Base-by-base conservation (phyloP, 176 grass and related monocot species). In the Pontederia crassipes region DNA sequence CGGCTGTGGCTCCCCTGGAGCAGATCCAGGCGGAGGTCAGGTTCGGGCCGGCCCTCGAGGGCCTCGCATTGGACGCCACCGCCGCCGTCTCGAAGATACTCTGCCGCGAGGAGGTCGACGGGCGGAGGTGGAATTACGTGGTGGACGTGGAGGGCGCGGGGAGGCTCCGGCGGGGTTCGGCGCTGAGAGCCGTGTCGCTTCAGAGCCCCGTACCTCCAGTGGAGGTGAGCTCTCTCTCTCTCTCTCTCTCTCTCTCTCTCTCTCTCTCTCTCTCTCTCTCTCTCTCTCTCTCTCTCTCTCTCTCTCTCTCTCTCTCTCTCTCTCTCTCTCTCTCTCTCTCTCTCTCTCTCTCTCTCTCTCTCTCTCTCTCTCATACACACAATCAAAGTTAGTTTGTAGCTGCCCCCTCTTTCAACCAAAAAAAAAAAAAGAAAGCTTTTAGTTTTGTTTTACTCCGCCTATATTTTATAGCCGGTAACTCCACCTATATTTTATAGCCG, bases 41-140 rank as follows among this genome's bases (percentile, higher is more conserved):
- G n/a, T 52, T 81, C 29, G 49, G 72, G 29, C 56, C 80, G 46
- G 50, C 52, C 11, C 66, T 86, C 52, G 54, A 55, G 10, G 72
- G 72, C 48, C 20, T 10, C 17, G 65, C 55, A 4, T 48, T 67
- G 46, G 64, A 61, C 12, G n/a, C 57, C 11, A 57, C 18, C 8
- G 57, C 46, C 24, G 82, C 72, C 16, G 15, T 75, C 17, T 72
- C 75, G 24, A 86, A 81, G 20, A 78, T 92, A 45, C 73, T 98
- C 9, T 98, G 93, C 71, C 86, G 86, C 28, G 93, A 98, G 75
- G 93, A 98, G 76, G 70, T 98, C 46, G 87, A 90, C 24, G 93
- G 93, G 55, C 82, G 93, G 84, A 71, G 82, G 52, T 98, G 93
- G 81, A 88, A 77, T 57, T 98, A 98, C 51, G 84, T 85, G 26